Percentiles rank a stretch among this genome's conserved stretches.
phyloP scores from a whole-genome alignment of 2,329 filamentous ascomycete species.

The Cryphonectria nitschkei region DNA sequence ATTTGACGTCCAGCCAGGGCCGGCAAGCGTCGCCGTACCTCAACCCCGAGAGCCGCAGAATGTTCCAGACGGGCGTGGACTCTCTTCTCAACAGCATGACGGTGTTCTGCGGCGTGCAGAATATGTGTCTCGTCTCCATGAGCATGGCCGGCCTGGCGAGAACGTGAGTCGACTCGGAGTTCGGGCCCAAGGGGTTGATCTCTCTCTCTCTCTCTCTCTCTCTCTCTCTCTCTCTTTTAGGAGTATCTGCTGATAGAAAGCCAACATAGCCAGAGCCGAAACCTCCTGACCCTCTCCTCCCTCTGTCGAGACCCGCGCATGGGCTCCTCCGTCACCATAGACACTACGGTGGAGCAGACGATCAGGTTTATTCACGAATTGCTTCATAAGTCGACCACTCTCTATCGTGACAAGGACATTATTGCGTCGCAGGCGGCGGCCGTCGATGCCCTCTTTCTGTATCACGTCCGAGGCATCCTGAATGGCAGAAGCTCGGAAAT shows the following conservation, averaged over 20 bases:
- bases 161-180: background rate
- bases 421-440: background rate
- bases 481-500: no score
- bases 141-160: background rate
- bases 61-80: background rate
- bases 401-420: background rate
- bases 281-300: background rate
- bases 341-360: background rate
- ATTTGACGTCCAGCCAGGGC: background rate
- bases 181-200: no score
- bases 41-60: no score
- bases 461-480: no score
- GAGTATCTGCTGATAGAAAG: background rate
- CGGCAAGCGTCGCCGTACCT: background rate
- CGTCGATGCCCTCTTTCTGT: no score
- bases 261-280: background rate
- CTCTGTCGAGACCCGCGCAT: background rate
- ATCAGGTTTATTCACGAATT: background rate
- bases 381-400: background rate
- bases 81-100: background rate
- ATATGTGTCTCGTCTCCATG: no score
- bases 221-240: no score
- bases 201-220: no score
- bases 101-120: background rate
- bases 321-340: background rate